Evolutionary conservation across 768 basidiomycete species (phyloP).

Genomic region (Clitopilus hobsonii): DNA sequence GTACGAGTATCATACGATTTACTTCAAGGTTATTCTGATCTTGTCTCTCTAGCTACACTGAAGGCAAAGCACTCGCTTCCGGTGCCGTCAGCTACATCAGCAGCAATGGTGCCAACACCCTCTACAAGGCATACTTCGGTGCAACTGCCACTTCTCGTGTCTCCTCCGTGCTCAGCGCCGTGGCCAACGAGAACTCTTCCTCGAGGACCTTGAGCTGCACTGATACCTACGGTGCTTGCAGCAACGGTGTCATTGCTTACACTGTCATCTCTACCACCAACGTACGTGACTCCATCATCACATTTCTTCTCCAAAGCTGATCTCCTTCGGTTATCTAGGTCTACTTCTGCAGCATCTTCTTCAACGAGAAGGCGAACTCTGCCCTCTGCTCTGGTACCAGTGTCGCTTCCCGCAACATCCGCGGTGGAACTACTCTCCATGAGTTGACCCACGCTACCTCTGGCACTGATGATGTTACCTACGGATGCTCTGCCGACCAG

Average conservation of each 20-base stretch:
- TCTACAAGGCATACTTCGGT: constrained; percentile 35
- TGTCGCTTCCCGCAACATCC: constrained; percentile 39
- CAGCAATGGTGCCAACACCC: constrained; percentile 29
- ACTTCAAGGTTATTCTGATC: not conserved
- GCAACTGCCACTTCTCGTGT: constrained; percentile 26
- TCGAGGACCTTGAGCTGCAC: constrained; percentile 19
- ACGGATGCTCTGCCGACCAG: constrained; percentile 38
- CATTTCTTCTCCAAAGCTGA: not conserved
- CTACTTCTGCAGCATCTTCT: constrained; percentile 45
- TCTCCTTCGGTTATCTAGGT: constrained; percentile 20
- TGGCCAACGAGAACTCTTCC: constrained; percentile 32
- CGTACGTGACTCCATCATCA: constrained; percentile 14
- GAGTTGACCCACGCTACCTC: constrained; percentile 40
- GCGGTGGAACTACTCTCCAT: constrained; percentile 43
- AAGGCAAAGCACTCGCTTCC: constrained; percentile 30
- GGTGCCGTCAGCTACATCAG: constrained; percentile 25
- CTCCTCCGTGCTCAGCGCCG: constrained; percentile 25
- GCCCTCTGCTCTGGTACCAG: constrained; percentile 38
- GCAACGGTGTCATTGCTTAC: constrained; percentile 29
- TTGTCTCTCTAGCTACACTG: constrained; percentile 23
- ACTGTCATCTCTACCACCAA: constrained; percentile 38
- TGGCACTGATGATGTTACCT: constrained; percentile 34
- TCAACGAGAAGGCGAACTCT: constrained; percentile 33
- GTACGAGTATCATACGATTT: constrained; percentile 9
- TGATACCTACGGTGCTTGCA: not conserved